phyloP scores from a whole-genome alignment of 805 yeast species.

The Myxozyma lipomycoides region DNA sequence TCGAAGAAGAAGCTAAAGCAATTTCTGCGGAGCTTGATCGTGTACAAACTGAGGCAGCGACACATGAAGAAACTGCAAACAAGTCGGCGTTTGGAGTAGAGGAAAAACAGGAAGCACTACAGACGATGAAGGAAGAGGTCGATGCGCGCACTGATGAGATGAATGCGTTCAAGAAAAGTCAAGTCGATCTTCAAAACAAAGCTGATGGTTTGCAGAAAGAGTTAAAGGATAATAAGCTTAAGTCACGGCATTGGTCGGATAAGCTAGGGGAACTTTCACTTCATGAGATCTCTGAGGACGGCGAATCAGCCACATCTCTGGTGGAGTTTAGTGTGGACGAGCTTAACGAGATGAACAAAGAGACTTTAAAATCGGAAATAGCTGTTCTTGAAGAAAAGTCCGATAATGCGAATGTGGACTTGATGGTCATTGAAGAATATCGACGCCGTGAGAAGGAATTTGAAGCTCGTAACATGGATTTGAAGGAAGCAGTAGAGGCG shows the following conservation, averaged over 20 bases:
- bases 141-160: conserved; percentile 44
- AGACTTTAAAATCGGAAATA: conserved; percentile 49
- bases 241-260: conserved; percentile 37
- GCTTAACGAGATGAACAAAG: conserved; percentile 47
- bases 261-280: conserved; percentile 42
- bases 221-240: conserved; percentile 42
- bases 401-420: conserved; percentile 58
- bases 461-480: conserved; percentile 56
- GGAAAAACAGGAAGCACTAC: conserved; percentile 34
- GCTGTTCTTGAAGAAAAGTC: conserved; percentile 53
- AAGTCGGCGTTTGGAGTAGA: conserved; percentile 24
- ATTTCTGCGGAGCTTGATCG: conserved; percentile 39
- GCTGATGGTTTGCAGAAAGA: conserved; percentile 53
- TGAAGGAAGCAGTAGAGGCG: conserved; percentile 60
- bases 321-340: conserved; percentile 51
- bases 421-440: conserved; percentile 74
- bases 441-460: conserved; percentile 63
- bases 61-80: conserved; percentile 28
- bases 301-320: conserved; percentile 32
- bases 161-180: conserved; percentile 57
- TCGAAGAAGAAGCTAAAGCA: conserved; percentile 38
- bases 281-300: conserved; percentile 47
- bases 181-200: conserved; percentile 62
- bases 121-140: conserved; percentile 39
- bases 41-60: conserved; percentile 37